These are phyloP conservation scores for Paraphaeosphaeria sporulosa DNA, from an alignment of 2,329 filamentous ascomycete genomes.

Conservation along the genomic window DNA sequence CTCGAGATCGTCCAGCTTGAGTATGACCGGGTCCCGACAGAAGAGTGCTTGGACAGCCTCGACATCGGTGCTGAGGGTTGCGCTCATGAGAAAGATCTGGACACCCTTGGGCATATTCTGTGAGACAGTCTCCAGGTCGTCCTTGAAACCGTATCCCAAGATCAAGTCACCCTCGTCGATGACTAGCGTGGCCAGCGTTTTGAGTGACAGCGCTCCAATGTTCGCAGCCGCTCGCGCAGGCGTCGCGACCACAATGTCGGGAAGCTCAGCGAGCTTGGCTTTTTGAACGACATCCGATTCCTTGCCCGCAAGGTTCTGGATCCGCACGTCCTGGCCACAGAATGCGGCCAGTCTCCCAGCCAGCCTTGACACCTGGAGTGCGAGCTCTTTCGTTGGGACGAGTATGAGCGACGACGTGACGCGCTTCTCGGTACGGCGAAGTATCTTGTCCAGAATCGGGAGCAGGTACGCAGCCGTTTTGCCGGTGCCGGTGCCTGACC, in stretches of 20 bases:
- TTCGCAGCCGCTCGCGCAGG: conserved; percentile 84
- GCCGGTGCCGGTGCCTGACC: conserved; percentile 92
- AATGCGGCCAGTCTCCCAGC: conserved; percentile 80
- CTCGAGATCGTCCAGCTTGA: conserved; percentile 85
- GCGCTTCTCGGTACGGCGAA: conserved; percentile 77
- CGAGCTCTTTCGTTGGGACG: conserved; percentile 92
- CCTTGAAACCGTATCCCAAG: conserved; percentile 90
- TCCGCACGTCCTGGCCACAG: conserved; percentile 82
- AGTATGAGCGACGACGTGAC: conserved; percentile 82
- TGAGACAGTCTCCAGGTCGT: conserved; percentile 83
- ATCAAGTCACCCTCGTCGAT: conserved; percentile 96
- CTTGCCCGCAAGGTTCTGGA: conserved; percentile 88
- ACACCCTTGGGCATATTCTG: conserved; percentile 81
- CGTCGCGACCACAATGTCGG: conserved; percentile 90
- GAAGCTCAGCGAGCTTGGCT: conserved; percentile 82
- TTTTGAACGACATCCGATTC: conserved; percentile 88
- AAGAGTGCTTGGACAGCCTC: conserved; percentile 86
- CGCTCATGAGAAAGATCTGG: conserved; percentile 92
- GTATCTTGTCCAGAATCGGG: conserved; percentile 83
- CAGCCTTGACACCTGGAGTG: conserved; percentile 84
- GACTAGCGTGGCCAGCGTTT: conserved; percentile 77
- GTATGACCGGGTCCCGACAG: conserved; percentile 77
- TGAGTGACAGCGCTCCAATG: conserved; percentile 74
- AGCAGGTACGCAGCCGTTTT: conserved; percentile 97
- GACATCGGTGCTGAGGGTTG: conserved; percentile 87